Evolutionary conservation across 371 early-diverging fungal genomes (phyloP).

Genomic region (Mucor piriformis): DNA sequence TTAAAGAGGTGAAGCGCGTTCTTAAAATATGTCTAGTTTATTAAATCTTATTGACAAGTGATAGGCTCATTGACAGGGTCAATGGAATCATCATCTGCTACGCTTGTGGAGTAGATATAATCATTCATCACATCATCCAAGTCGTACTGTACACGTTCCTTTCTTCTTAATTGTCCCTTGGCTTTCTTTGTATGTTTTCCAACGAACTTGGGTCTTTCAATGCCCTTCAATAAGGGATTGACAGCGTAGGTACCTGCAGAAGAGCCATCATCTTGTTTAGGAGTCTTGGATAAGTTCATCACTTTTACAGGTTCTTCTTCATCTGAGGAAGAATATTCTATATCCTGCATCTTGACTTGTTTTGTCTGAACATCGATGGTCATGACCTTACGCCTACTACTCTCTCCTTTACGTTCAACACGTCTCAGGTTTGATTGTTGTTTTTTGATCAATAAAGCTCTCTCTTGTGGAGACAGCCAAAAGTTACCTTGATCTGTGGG

Average conservation of each 20-base stretch:
- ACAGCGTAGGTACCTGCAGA: constrained; percentile 45
- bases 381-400: constrained; percentile 63
- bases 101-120: constrained; percentile 25
- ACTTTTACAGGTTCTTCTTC: constrained; percentile 14
- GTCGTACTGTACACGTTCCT: constrained; percentile 39
- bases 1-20: background rate
- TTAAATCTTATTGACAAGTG: constrained; percentile 2
- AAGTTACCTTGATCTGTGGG: constrained; percentile 66
- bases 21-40: background rate
- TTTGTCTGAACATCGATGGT: constrained; percentile 66
- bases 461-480: constrained; percentile 82
- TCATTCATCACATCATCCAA: constrained; percentile 29
- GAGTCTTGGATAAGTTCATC: constrained; percentile 10
- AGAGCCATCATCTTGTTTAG: background rate
- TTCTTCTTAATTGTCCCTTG: constrained; percentile 26
- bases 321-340: constrained; percentile 24
- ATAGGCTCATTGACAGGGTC: constrained; percentile 20
- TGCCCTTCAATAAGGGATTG: constrained; percentile 46
- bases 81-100: constrained; percentile 27
- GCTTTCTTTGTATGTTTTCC: constrained; percentile 24
- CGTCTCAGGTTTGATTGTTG: constrained; percentile 56
- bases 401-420: constrained; percentile 48
- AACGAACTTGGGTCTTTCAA: constrained; percentile 38
- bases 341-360: constrained; percentile 55
- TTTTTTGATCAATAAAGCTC: constrained; percentile 53